A percentile compares a stretch with the other conserved stretches of the same genome.
These are phyloP conservation scores for Dendrocalamus sinicus DNA, from an alignment of 176 grass and related monocot species.

Conservation along the genomic window DNA sequence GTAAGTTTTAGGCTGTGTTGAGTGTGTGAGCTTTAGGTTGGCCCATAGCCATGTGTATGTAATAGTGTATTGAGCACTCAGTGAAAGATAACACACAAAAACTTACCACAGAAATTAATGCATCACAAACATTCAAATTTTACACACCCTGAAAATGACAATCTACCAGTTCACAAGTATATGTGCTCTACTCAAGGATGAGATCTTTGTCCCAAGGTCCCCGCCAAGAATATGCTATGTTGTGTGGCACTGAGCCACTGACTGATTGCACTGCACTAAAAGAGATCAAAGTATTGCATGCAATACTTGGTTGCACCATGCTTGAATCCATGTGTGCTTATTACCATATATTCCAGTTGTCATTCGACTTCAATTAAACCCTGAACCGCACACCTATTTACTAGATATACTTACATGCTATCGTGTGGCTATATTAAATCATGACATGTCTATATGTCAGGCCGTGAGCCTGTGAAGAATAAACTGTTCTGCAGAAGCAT, in stretches of 20 bases:
- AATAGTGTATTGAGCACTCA: too few species aligned
- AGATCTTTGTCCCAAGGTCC: conserved; percentile 6
- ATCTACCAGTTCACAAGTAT: background rate
- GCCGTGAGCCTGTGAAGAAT: background rate
- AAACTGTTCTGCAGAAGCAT: conserved; percentile 10
- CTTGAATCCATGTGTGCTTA: conserved; percentile 5
- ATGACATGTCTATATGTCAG: background rate
- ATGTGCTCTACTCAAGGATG: conserved; percentile 33
- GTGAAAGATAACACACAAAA: too few species aligned
- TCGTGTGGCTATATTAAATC: background rate
- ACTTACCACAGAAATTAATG: too few species aligned
- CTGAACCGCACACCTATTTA: background rate
- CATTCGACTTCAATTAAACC: background rate
- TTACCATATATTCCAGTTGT: background rate
- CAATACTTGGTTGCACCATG: background rate
- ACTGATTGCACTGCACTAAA: background rate
- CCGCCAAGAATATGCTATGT: background rate
- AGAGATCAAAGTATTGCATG: background rate
- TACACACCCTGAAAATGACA: background rate
- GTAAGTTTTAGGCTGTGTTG: too few species aligned
- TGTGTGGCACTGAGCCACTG: background rate
- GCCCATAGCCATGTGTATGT: too few species aligned
- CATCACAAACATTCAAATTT: background rate
- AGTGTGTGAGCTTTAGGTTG: too few species aligned
- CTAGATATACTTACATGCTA: background rate